Evolutionary conservation across 768 basidiomycete genomes (phyloP), one percentile per base, ranked within the genome.

Genomic region (Termitomyces eurrhizus): DNA sequence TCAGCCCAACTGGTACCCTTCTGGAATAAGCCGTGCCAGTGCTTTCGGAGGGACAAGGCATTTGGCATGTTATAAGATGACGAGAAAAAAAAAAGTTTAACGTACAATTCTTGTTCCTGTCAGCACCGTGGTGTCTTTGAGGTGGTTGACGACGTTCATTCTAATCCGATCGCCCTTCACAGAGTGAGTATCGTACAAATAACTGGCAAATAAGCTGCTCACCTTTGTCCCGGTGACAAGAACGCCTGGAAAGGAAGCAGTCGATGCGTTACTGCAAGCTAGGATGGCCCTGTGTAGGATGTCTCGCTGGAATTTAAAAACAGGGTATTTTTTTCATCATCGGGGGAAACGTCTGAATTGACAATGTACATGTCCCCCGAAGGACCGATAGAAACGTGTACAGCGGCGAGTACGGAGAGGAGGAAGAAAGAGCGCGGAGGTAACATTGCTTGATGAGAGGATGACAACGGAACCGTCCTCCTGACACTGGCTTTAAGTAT

Each of bases 1-100:
- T 58, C 57, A 7, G 57, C 49, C 57, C 57, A 58, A 21, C 48
- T 33, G 4, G 57, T 32, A 16, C 49, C 49, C 14, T 24, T 58
- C 32, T 58, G 57, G 50, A 41, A 50, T 29, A 58, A 33, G 0
- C 57, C 57, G 32, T 58, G 57, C 57, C 57, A 58, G 7, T 58
- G 57, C 57, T 58, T n/a, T 57, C 4, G 4, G 3, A 55, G 41
- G 41, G 14, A 12, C 11, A 42, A 0, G 24, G 4, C 2, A 26
- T 37, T 21, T 3, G 8, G 2, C 7, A 49, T 37, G n/a, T 9
- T 9, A 35, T 24, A 24, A 2, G 24, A 37, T 12, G n/a, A n/a
- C n/a, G n/a, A n/a, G n/a, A n/a, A n/a, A n/a, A 1, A 48, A 8
- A 2, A 18, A 36, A 6, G 24, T 16, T 5, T 57, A 21, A 58